Conservation (phyloP, 2,329 filamentous ascomycete species). For the Aspergillus texensis region DNA sequence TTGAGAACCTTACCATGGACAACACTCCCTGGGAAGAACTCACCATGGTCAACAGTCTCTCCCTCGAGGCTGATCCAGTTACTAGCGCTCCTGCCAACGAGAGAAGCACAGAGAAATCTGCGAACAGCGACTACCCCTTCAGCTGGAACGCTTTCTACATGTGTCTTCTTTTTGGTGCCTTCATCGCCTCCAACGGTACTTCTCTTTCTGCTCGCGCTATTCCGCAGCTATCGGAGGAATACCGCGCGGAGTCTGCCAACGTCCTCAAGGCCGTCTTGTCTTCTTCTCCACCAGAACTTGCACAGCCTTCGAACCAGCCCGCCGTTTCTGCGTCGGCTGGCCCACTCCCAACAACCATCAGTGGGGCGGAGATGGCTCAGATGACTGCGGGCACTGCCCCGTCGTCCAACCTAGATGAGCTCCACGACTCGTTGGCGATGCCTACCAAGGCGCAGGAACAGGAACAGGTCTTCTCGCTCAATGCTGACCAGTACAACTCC, state of each 20-base stretch:
- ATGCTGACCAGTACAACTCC: conserved; percentile 84
- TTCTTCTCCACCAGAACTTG: conserved; percentile 47
- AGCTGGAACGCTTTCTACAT: conserved; percentile 75
- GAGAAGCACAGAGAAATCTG: conserved; percentile 39
- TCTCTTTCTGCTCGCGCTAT: conserved; percentile 62
- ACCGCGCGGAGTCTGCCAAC: conserved; percentile 51
- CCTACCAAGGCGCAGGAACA: conserved; percentile 83
- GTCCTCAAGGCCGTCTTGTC: conserved; percentile 51
- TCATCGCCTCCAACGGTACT: conserved; percentile 84
- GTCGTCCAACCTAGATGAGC: conserved; percentile 59
- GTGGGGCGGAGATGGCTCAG: conserved; percentile 42
- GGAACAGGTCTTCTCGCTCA: conserved; percentile 85
- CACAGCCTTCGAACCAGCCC: conserved; percentile 53
- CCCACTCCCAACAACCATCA: conserved; percentile 37
- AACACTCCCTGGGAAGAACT: conserved; percentile 77
- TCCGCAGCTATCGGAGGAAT: conserved; percentile 49
- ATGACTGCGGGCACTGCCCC: conserved; percentile 35
- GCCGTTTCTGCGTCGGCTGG: conserved; percentile 28
- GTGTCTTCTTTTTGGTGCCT: conserved; percentile 94
- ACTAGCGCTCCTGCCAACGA: conserved; percentile 37
- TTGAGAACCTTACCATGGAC: conserved; percentile 82
- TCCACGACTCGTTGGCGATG: conserved; percentile 69
- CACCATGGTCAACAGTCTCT: conserved; percentile 70
- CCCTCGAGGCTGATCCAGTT: conserved; percentile 44
- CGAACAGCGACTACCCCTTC: conserved; percentile 70